Evolutionary conservation across 176 grass and related monocot genomes (phyloP).

Genomic region (Carex myosuroides): DNA sequence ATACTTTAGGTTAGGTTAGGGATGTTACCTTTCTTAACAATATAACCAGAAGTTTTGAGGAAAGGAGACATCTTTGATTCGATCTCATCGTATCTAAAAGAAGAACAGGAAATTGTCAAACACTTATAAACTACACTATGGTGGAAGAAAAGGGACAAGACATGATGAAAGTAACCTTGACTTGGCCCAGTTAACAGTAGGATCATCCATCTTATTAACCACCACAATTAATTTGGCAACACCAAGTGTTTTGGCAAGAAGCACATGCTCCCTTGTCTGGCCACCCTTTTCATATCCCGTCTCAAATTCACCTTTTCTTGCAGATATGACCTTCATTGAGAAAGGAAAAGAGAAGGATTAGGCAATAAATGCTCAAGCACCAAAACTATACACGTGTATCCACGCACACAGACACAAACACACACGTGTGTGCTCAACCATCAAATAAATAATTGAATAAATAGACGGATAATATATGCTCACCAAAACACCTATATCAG

Average conservation of each 20-base stretch:
- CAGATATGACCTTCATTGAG: conserved; percentile 64
- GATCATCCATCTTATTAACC: conserved; percentile 89
- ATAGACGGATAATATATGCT: conserved; percentile 5
- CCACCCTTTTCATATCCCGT: conserved; percentile 84
- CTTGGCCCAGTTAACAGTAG: conserved; percentile 76
- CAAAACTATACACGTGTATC: neutral
- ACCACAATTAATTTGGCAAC: conserved; percentile 74
- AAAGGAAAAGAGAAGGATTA: neutral
- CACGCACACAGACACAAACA: neutral
- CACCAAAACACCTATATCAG: conserved; percentile 95
- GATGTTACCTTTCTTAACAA: conserved; percentile 74
- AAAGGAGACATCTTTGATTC: conserved; percentile 85
- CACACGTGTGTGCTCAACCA: neutral
- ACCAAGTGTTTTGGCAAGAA: conserved; percentile 85
- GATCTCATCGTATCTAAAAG: conserved; percentile 82
- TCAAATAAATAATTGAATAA: neutral
- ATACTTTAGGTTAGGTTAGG: neutral
- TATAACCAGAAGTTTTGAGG: conserved; percentile 78
- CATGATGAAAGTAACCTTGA: conserved; percentile 39
- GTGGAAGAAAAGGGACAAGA: neutral
- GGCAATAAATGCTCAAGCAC: neutral
- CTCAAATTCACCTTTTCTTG: conserved; percentile 93
- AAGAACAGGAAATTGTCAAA: conserved; percentile 7
- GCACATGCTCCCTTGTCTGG: conserved; percentile 74
- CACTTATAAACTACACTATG: neutral